phyloP scores from a whole-genome alignment of 164 flowering plant species.

The Kalanchoe fedtschenkoi region DNA sequence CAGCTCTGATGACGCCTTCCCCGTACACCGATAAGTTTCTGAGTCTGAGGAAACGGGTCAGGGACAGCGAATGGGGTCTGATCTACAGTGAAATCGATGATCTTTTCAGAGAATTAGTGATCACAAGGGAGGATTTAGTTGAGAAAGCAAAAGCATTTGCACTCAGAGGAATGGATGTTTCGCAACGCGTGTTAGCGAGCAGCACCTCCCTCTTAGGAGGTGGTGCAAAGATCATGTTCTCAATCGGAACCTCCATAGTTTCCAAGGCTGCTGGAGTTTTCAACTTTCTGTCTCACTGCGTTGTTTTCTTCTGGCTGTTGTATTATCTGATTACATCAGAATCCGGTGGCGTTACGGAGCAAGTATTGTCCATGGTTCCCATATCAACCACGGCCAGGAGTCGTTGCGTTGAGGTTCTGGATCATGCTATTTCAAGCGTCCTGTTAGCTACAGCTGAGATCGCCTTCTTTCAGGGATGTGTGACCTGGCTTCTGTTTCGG shows the following conservation, averaged over 20 bases:
- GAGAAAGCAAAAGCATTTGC: constrained; percentile 75
- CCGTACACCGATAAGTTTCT: constrained; percentile 51
- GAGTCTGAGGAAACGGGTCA: constrained; percentile 40
- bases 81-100: constrained; percentile 58
- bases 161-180: constrained; percentile 53
- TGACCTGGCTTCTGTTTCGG: constrained; percentile 91
- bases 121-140: constrained; percentile 65
- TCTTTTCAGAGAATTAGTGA: constrained; percentile 48
- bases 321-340: constrained; percentile 84
- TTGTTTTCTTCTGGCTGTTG: constrained; percentile 87
- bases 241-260: constrained; percentile 46
- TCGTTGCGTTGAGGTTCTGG: constrained; percentile 79
- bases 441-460: constrained; percentile 81
- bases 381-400: constrained; percentile 41
- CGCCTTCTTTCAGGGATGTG: constrained; percentile 80
- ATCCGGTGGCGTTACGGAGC: constrained; percentile 93
- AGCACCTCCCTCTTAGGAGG: constrained; percentile 64
- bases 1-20: constrained; percentile 41
- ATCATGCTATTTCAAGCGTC: constrained; percentile 77
- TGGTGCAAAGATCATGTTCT: constrained; percentile 48
- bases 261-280: constrained; percentile 84
- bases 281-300: constrained; percentile 71
- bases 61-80: constrained; percentile 56
- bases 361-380: constrained; percentile 72
- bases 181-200: constrained; percentile 54